A percentile compares a stretch with the other conserved stretches of the same genome.
Evolutionary conservation across 306 rosid species (phyloP).

Genomic region (Gleditsia sinensis): DNA sequence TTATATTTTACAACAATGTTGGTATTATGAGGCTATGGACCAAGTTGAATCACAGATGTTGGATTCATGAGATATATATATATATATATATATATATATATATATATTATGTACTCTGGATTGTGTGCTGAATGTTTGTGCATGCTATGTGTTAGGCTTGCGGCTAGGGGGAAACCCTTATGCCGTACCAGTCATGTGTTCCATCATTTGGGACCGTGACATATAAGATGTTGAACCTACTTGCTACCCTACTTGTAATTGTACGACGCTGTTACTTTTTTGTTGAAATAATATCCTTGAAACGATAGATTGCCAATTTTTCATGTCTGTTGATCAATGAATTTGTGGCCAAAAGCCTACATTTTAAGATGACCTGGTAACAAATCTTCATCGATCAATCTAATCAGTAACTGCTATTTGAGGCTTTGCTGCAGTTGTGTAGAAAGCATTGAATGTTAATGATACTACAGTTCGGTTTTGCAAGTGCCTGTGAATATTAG

Average conservation of each 20-base stretch:
- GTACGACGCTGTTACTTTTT: neutral
- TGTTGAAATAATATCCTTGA: neutral
- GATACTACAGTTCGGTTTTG: neutral
- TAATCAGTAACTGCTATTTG: neutral
- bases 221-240: neutral
- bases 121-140: too few species aligned
- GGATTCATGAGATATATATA: too few species aligned
- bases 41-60: too few species aligned
- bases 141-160: too few species aligned
- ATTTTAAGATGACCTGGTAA: neutral
- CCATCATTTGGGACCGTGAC: too few species aligned
- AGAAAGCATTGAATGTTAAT: neutral
- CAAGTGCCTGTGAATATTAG: neutral
- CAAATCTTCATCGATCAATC: neutral
- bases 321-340: neutral
- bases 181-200: too few species aligned
- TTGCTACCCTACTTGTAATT: neutral
- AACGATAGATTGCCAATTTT: neutral
- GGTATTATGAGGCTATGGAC: too few species aligned
- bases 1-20: too few species aligned
- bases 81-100: too few species aligned
- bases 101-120: too few species aligned
- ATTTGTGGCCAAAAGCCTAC: slow-evolving; percentile 9
- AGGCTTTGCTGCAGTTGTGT: neutral
- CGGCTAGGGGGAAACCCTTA: too few species aligned